Percentiles rank a stretch among this genome's conserved stretches.
Conservation (phyloP, 2,329 filamentous ascomycete genomes). For the Trichophyton equinum region DNA sequence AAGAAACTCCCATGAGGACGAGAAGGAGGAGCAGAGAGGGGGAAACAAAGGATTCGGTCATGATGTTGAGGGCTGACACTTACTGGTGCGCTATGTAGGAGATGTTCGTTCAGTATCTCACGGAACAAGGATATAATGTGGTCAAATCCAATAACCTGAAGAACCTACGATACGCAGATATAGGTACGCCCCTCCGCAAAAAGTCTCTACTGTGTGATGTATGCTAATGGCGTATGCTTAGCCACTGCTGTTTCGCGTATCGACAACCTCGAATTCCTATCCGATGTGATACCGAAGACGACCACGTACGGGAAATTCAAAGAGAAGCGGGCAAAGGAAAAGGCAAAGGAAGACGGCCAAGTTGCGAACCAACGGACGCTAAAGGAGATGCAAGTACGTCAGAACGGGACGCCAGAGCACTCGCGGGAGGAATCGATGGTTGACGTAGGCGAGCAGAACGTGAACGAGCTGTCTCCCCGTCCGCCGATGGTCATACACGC, state of each 20-base stretch:
- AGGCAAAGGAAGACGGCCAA: conserved; percentile 19
- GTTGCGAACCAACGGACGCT: conserved; percentile 30
- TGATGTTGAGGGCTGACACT: background rate
- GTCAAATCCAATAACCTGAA: conserved; percentile 90
- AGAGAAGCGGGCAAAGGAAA: conserved; percentile 37
- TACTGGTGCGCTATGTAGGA: conserved; percentile 43
- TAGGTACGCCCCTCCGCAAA: conserved; percentile 45
- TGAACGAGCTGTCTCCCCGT: conserved; percentile 19
- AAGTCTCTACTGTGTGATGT: background rate
- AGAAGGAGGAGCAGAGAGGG: background rate
- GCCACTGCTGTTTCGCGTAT: conserved; percentile 75
- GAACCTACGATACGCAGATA: conserved; percentile 91
- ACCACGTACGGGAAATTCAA: conserved; percentile 69
- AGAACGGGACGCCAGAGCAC: conserved; percentile 17
- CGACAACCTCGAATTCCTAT: conserved; percentile 89
- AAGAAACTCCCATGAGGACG: conserved; percentile 19
- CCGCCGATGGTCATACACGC: conserved; percentile 24
- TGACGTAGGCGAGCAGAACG: conserved; percentile 9
- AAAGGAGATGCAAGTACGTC: conserved; percentile 15
- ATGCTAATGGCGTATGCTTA: conserved; percentile 24
- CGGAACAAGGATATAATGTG: conserved; percentile 72
- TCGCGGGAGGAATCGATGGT: conserved; percentile 15
- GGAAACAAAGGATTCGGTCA: background rate
- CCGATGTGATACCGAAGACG: conserved; percentile 81
- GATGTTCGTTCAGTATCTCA: conserved; percentile 88